Evolutionary conservation across 306 rosid species (phyloP), one percentile per base, ranked within the genome.

Genomic region (Sindora glabra): DNA sequence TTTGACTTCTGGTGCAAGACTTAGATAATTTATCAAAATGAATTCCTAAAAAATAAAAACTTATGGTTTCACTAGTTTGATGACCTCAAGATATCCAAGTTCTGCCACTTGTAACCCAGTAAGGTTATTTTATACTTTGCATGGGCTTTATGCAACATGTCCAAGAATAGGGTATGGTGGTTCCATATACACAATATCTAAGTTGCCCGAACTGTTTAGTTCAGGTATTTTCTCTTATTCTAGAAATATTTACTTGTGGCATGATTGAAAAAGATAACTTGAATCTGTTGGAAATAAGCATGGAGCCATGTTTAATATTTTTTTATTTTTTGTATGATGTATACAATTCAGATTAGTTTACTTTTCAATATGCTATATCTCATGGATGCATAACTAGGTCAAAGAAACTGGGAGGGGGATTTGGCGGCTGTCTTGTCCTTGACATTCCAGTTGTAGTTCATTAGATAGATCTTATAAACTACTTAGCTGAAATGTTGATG

Each of bases 401-500:
- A 32, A 4, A 39, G 23, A 60, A 69, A 51, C 40, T 71, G 38
- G 63, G 34, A 48, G 17, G 36, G 12, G 21, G 29, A 18, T 29
- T 46, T 68, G 23, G 29, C 27, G 23, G 15, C 30, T 18, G 48
- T 36, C 37, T 19, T 6, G 22, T 4, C 14, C 50, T 49, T 21
- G 24, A 26, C 39, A 59, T n/a, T 37, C 10, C 14, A 48, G 39
- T 47, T 54, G 26, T 67, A 19, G 44, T 29, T 46, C 41, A 32
- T 1, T 59, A 51, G 29, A 19, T 26, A 24, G 23, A 48, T 34
- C 52, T 55, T 14, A 13, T 33, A 5, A 48, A 59, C 52, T 41
- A 22, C 50, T 61, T 25, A 32, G 59, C 50, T 70, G 38, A 73
- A 39, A 69, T 64, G 15, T 44, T 54, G 47, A 45, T 77, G 79